phyloP scores from a whole-genome alignment of 2,329 filamentous ascomycete genomes.

The Arthrobotrys entomopaga region DNA sequence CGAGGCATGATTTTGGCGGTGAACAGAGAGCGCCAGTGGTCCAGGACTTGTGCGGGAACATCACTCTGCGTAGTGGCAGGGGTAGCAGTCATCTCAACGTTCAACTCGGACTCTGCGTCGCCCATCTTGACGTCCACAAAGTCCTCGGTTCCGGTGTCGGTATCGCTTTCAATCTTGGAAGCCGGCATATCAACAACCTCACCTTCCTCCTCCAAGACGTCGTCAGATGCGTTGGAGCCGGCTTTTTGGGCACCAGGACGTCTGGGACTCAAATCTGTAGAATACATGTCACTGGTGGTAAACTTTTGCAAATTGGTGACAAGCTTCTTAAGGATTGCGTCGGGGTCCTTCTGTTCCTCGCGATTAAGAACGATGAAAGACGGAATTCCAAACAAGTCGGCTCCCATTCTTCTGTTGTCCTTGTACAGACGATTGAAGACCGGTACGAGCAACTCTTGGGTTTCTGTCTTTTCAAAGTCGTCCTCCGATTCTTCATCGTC shows the following conservation, averaged over 20 bases:
- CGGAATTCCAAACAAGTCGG: conserved; percentile 57
- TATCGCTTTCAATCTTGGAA: conserved; percentile 58
- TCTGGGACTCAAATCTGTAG: conserved; percentile 47
- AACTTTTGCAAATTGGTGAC: conserved; percentile 57
- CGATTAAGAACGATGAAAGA: conserved; percentile 58
- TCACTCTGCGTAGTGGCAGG: conserved; percentile 59
- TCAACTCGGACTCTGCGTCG: conserved; percentile 65
- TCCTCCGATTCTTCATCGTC: conserved; percentile 62
- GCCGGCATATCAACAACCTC: conserved; percentile 57
- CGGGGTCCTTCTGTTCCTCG: conserved; percentile 57
- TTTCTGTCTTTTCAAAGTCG: conserved; percentile 63
- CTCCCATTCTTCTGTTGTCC: conserved; percentile 50
- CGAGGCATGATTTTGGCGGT: conserved; percentile 75
- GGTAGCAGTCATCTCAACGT: conserved; percentile 50
- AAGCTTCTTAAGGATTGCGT: conserved; percentile 57
- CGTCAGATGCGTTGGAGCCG: conserved; percentile 29
- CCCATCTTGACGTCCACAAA: conserved; percentile 91
- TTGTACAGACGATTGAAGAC: conserved; percentile 64
- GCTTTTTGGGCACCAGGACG: conserved; percentile 36
- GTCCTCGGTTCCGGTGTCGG: conserved; percentile 80
- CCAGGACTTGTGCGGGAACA: conserved; percentile 56
- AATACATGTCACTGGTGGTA: conserved; percentile 57
- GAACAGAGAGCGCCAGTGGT: conserved; percentile 71
- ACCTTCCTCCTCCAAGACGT: conserved; percentile 55
- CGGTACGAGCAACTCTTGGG: conserved; percentile 65